phyloP scores from a whole-genome alignment of 306 rosid species.

The Myrica gale region DNA sequence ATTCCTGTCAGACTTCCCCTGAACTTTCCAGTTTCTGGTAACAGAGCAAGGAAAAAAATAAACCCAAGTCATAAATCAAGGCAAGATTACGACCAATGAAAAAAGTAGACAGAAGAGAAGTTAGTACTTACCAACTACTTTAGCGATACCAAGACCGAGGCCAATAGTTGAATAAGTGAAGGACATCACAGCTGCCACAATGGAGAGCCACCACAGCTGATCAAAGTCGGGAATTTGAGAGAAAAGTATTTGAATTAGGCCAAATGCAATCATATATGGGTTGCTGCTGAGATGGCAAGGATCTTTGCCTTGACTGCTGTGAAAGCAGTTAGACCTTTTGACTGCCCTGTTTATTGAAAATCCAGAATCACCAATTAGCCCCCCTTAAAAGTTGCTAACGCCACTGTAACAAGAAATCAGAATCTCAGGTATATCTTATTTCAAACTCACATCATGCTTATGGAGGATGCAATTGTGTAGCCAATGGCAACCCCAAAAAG shows the following conservation, averaged over 20 bases:
- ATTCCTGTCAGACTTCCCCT: conserved; percentile 63
- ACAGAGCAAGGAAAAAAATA: neutral
- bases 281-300: conserved; percentile 73
- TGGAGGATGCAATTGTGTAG: conserved; percentile 73
- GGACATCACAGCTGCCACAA: conserved; percentile 86
- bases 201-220: conserved; percentile 89
- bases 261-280: conserved; percentile 77
- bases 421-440: neutral
- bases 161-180: conserved; percentile 78
- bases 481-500: conserved; percentile 76
- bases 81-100: neutral
- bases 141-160: conserved; percentile 71
- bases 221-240: conserved; percentile 81
- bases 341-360: conserved; percentile 63
- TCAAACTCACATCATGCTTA: conserved; percentile 73
- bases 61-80: neutral
- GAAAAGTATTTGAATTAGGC: conserved; percentile 50
- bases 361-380: conserved; percentile 16
- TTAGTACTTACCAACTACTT: conserved; percentile 51
- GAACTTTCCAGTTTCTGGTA: conserved; percentile 43
- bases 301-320: conserved; percentile 52
- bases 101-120: neutral
- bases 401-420: neutral
- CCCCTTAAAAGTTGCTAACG: neutral
- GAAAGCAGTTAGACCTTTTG: conserved; percentile 66